Evolutionary conservation across 768 basidiomycete species (phyloP), one percentile per base, ranked within the genome.

Genomic region (Pholiota microspora): DNA sequence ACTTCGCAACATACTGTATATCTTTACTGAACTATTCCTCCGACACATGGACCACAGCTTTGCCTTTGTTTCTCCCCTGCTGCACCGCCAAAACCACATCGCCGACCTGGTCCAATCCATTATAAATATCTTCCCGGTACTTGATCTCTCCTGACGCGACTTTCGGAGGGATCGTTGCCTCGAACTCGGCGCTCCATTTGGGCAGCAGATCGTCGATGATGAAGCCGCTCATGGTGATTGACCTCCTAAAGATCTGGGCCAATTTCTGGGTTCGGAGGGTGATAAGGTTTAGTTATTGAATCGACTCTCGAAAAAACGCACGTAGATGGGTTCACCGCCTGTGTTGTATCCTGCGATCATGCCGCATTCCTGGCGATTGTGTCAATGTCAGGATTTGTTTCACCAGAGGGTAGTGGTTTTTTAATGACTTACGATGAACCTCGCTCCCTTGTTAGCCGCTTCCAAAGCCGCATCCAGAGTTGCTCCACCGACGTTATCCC

Each of bases 401-500:
- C n/a, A n/a, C n/a, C n/a, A n/a, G n/a, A n/a, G n/a, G n/a, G n/a
- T n/a, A n/a, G n/a, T n/a, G n/a, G n/a, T n/a, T n/a, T n/a, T n/a
- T n/a, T 10, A 16, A 10, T 1, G 4, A 55, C 78, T 64, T 61
- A 79, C 78, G 32, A 86, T 75, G 55, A 87, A 81, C 8, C 82
- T 64, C 0, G 82, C 81, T 18, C 73, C 57, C 0, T 59, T 47
- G 0, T 71, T 75, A 1, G 84, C 73, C 35, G 72, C 74, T 1
- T 73, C 69, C 3, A 88, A 63, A 1, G 82, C 85, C 13, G 76
- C 73, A 7, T 88, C 85, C 4, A 88, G 70, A 0, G 73, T 78
- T 49, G 81, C 77, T 1, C 85, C 84, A 8, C 83, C 84, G 9
- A 86, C 84, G 38, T 81, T 77, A 56, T 84, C 81, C 78, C 78